These are phyloP conservation scores for Rubia tinctorum DNA, from an alignment of 305 asterid species.

Conservation along the genomic window DNA sequence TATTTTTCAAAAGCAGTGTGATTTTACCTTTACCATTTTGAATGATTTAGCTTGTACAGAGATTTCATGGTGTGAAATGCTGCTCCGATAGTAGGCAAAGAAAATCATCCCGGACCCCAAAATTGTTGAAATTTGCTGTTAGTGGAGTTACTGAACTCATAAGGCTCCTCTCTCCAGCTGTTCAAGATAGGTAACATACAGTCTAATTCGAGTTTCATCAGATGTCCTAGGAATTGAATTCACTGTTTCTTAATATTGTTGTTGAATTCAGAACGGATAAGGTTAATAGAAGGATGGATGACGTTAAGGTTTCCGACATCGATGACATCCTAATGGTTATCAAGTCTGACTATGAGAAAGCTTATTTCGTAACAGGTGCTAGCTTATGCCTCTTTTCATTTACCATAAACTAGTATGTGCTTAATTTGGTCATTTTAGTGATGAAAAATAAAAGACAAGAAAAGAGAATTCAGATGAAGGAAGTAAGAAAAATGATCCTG, in stretches of 20 bases:
- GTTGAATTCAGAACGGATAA: conserved; percentile 35
- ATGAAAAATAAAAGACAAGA: not conserved
- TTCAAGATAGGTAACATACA: conserved; percentile 27
- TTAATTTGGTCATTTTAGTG: too few species aligned
- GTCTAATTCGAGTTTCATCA: not conserved
- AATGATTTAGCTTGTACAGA: conserved; percentile 18
- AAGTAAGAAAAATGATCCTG: not conserved
- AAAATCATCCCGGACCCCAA: conserved; percentile 45
- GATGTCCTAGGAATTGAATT: not conserved
- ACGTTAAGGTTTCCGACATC: conserved; percentile 35
- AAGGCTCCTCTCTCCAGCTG: conserved; percentile 43
- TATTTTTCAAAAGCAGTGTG: not conserved
- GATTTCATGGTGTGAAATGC: conserved; percentile 33
- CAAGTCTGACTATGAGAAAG: conserved; percentile 63
- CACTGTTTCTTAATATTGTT: not conserved
- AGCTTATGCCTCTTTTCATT: not conserved
- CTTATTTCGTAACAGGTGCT: conserved; percentile 81
- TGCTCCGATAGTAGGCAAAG: conserved; percentile 41
- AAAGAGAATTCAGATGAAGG: too few species aligned
- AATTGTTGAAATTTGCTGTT: conserved; percentile 56
- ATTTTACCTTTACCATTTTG: not conserved
- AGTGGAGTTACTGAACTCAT: conserved; percentile 57
- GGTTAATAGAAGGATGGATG: conserved; percentile 25
- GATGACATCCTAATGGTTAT: conserved; percentile 58
- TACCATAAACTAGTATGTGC: not conserved